Evolutionary conservation across 2,329 filamentous ascomycete genomes (phyloP).

Genomic region (Onygenales sp.): DNA sequence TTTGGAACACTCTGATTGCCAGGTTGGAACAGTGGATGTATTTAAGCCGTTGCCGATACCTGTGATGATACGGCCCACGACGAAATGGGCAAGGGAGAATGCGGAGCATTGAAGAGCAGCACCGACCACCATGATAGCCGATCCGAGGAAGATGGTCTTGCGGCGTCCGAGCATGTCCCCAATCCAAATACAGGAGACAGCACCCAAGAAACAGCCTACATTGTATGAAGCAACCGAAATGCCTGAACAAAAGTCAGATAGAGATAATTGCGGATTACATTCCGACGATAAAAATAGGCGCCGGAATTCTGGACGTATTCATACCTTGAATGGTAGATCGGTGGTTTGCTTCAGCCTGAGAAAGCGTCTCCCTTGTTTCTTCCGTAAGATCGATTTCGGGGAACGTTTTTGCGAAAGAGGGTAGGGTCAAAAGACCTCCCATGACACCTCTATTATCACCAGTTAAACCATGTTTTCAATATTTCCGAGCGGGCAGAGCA

Average conservation of each 20-base stretch:
- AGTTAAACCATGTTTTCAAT: constrained; percentile 6
- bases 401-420: constrained; percentile 48
- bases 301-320: constrained; percentile 2
- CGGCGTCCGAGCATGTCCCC: constrained; percentile 44
- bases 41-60: constrained; percentile 46
- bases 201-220: constrained; percentile 43
- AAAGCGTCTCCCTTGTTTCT: constrained; percentile 21
- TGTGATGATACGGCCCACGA: constrained; percentile 43
- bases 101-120: constrained; percentile 40
- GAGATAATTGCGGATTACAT: neutral
- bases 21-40: constrained; percentile 44
- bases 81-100: constrained; percentile 40
- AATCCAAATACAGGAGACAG: constrained; percentile 41
- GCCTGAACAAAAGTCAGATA: constrained; percentile 17
- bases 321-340: constrained; percentile 40
- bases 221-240: constrained; percentile 37
- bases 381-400: constrained; percentile 44
- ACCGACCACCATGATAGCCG: constrained; percentile 41
- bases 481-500: neutral
- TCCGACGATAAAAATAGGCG: neutral
- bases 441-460: constrained; percentile 49
- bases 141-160: constrained; percentile 41
- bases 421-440: constrained; percentile 63
- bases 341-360: constrained; percentile 24
- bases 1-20: constrained; percentile 44